A percentile compares a stretch with the other conserved stretches of the same genome.
Conservation (phyloP, 129 eudicot species). For the Lactuca sativa region DNA sequence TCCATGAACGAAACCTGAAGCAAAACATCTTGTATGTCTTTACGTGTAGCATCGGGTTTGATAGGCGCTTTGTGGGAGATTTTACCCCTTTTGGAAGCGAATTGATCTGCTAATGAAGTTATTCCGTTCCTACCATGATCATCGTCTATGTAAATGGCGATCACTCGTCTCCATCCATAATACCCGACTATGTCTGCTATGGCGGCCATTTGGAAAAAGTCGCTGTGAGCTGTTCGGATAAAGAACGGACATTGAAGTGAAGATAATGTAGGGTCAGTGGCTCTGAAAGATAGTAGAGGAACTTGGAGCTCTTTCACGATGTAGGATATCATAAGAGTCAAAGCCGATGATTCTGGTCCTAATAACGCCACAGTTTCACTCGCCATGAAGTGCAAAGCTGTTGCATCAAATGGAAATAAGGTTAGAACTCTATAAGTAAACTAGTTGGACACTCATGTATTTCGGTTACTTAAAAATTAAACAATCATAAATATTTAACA, state of each 20-base stretch:
- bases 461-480: too few relatives aligned
- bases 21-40: conserved; percentile 38
- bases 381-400: conserved; percentile 37
- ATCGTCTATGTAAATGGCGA: conserved; percentile 29
- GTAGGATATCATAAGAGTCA: conserved; percentile 51
- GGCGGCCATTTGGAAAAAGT: conserved; percentile 65
- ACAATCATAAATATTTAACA: too few relatives aligned
- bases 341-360: conserved; percentile 7
- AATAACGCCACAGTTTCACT: background rate
- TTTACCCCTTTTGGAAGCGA: conserved; percentile 40
- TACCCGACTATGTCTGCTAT: conserved; percentile 47
- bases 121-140: conserved; percentile 56
- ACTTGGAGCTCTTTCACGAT: conserved; percentile 58
- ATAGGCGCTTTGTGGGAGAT: conserved; percentile 49
- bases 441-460: too few relatives aligned
- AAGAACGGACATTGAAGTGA: conserved; percentile 61
- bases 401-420: background rate
- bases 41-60: conserved; percentile 23
- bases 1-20: conserved; percentile 45
- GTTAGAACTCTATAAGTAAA: too few relatives aligned
- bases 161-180: conserved; percentile 59
- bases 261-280: conserved; percentile 69
- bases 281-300: conserved; percentile 60
- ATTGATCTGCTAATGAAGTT: conserved; percentile 47
- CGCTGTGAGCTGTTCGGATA: conserved; percentile 51